These are phyloP conservation scores for Solanum dulcamara DNA, from an alignment of 257 asterid species.

Conservation along the genomic window DNA sequence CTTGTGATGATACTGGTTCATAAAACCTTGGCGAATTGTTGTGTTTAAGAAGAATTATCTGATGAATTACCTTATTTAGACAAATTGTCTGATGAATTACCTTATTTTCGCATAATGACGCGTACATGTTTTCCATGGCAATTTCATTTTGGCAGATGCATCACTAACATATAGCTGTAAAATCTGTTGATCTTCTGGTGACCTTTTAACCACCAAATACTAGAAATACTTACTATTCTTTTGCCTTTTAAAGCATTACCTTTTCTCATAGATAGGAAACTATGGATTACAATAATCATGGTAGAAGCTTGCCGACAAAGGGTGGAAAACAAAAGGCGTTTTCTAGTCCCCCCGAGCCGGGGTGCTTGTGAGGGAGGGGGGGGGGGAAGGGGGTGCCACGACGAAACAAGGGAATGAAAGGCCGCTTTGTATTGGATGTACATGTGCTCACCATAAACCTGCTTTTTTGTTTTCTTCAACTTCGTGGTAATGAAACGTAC, in stretches of 20 bases:
- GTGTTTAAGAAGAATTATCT: background rate
- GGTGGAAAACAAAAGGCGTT: too few species aligned
- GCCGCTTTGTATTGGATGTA: too few species aligned
- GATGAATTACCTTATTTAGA: background rate
- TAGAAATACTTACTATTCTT: background rate
- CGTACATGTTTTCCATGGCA: background rate
- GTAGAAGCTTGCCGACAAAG: too few species aligned
- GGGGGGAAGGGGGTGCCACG: too few species aligned
- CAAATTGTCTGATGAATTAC: background rate
- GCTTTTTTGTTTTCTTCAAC: too few species aligned
- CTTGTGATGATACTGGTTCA: background rate
- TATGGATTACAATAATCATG: background rate
- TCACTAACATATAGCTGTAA: background rate
- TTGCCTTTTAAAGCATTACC: background rate
- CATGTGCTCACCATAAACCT: too few species aligned
- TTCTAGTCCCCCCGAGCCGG: too few species aligned
- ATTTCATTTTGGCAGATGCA: background rate
- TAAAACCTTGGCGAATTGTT: background rate
- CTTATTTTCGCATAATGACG: background rate
- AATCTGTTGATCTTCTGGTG: background rate
- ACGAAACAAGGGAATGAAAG: too few species aligned
- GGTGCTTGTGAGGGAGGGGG: too few species aligned
- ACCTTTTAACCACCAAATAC: background rate
- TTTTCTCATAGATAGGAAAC: background rate
- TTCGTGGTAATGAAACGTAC: too few species aligned